Base-by-base conservation (phyloP, 441 rosid genomes). In the Dalechampia spathulata region DNA sequence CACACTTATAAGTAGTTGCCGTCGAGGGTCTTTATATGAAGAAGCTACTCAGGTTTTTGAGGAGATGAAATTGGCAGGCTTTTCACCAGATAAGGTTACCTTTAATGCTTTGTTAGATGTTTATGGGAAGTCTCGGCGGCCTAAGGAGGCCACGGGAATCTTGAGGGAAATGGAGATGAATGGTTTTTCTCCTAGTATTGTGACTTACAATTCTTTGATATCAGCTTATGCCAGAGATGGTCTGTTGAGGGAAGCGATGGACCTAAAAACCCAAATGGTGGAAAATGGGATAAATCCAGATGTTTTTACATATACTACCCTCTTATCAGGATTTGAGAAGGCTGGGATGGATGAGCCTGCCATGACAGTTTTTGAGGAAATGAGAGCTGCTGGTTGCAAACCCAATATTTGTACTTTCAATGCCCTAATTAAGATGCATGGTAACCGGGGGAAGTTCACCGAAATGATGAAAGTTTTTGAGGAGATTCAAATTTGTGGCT, bases 391-490 rank as follows among this genome's bases (percentile, higher is more conserved):
- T 0, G 84, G 85, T 42, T 88, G 91, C 79, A 84, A 78, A 59
- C 96, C 96, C 0, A 92, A 86, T 58, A 88, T 88, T 42, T 92
- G 96, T 74, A 88, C 95, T 49, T 86, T 92, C 62, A 92, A 92
- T 78, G 91, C 96, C 20, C 68, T 88, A n/a, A 88, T 92, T 62
- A 88, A 92, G 83, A 84, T 92, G 98, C 75, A 86, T 22, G 96
- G 98, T 23, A 76, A 85, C 65, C 69, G 94, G 57, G 96, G 96
- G 16, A 86, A 78, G 52, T 88, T 92, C 70, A 61, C 76, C 10
- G 94, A 86, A 60, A 88, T 92, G 96, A 86, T 92, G 95, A 85
- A 76, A 79, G 75, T 86, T 58, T 92, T 86, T 58, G 95, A 88
- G 52, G 90, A 88, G 72, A 88, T 92, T 55, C 78, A 80, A 60